Conservation (phyloP, 2,329 filamentous ascomycete genomes). For the Neophaeococcomyces mojaviensis region DNA sequence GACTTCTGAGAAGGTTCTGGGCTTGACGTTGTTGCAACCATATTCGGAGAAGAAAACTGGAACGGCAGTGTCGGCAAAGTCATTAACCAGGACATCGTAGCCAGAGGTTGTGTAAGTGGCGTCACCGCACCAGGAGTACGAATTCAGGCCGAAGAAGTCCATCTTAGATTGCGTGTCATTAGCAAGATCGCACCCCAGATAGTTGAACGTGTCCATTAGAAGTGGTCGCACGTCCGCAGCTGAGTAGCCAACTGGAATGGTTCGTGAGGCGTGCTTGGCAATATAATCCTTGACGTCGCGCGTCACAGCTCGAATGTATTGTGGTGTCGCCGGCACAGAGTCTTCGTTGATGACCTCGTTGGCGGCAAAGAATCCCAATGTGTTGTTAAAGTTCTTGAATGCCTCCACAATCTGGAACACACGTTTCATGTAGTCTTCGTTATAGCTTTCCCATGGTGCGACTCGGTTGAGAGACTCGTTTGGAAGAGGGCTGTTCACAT, state of each 20-base stretch:
- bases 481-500: slow-evolving; percentile 55
- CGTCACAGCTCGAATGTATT: slow-evolving; percentile 55
- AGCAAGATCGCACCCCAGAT: slow-evolving; percentile 50
- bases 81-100: slow-evolving; percentile 51
- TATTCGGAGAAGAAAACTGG: slow-evolving; percentile 63
- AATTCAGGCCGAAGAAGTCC: slow-evolving; percentile 61
- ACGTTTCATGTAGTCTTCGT: slow-evolving; percentile 47
- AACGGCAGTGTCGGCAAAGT: slow-evolving; percentile 51
- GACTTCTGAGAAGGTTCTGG: slow-evolving; percentile 56
- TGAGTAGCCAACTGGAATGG: slow-evolving; percentile 61
- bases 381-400: slow-evolving; percentile 60
- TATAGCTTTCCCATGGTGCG: slow-evolving; percentile 50
- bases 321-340: slow-evolving; percentile 46
- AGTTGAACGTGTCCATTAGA: slow-evolving; percentile 53
- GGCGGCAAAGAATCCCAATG: slow-evolving; percentile 58
- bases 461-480: slow-evolving; percentile 51
- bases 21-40: slow-evolving; percentile 53
- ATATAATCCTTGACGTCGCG: slow-evolving; percentile 65
- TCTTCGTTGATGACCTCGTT: slow-evolving; percentile 63
- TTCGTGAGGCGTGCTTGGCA: slow-evolving; percentile 47
- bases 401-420: slow-evolving; percentile 58
- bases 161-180: slow-evolving; percentile 46
- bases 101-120: slow-evolving; percentile 47
- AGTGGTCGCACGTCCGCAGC: slow-evolving; percentile 58
- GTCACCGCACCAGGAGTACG: slow-evolving; percentile 61